phyloP scores from a whole-genome alignment of 306 rosid genomes.

The Phaseolus lunatus region DNA sequence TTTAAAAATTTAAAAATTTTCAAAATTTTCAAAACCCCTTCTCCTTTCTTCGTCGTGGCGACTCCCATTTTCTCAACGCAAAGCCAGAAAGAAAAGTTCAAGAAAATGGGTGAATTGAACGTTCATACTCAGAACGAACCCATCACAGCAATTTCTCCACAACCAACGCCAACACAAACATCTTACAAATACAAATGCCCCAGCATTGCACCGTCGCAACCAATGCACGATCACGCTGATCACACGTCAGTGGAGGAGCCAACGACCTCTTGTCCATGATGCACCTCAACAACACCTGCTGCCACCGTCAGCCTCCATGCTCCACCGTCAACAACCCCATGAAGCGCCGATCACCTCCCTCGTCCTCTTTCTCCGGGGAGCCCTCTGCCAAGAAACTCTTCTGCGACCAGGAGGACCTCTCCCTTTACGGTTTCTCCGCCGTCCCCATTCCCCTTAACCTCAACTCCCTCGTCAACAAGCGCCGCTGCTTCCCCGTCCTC shows the following conservation, averaged over 20 bases:
- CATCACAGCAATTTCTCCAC: neutral
- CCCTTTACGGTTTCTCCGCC: conserved; percentile 47
- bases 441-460: conserved; percentile 41
- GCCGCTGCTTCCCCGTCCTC: conserved; percentile 2
- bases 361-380: neutral
- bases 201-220: neutral
- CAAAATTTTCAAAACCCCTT: no score
- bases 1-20: no score
- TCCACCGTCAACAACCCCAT: conserved; percentile 34
- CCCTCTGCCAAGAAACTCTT: conserved; percentile 44
- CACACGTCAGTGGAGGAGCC: neutral
- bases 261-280: conserved; percentile 40
- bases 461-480: neutral
- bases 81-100: neutral
- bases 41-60: neutral
- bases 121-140: neutral
- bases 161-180: neutral
- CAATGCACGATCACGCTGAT: neutral
- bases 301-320: conserved; percentile 10
- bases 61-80: neutral
- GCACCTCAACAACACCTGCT: conserved; percentile 36
- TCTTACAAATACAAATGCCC: no score
- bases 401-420: conserved; percentile 30
- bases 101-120: conserved; percentile 12
- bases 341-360: conserved; percentile 41